Base-by-base conservation (phyloP, 495 filamentous ascomycete genomes). In the Rhizodiscina lignyota region DNA sequence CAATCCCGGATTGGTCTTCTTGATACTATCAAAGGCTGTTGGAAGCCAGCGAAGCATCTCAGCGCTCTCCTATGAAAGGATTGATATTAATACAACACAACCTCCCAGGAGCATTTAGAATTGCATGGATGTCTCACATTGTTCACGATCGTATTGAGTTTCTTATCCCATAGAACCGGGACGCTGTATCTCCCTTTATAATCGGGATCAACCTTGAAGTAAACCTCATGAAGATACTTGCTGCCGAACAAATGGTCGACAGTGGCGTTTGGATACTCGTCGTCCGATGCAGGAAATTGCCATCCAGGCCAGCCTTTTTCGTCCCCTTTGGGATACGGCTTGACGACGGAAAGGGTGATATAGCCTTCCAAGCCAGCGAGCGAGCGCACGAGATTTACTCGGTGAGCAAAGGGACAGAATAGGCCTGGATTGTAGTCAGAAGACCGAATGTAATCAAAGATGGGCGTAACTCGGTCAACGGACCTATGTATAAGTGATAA, bases 101-200 rank as follows among this genome's bases (percentile, higher is more conserved):
- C 24, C 24, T 28, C n/a, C n/a, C 24, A 8, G n/a, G 8, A 28
- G 8, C 24, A 28, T 11, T 33, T 16, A 33, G 10, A 16, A n/a
- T n/a, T 22, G 5, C 5, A 12, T 11, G 23, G 21, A 19, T 2
- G 2, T 37, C 47, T 18, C 31, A 54, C 51, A 53, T 69, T 72
- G 36, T 62, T 64, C 26, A 73, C 66, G 1, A 60, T 58, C 5
- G 49, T 61, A 4, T 50, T 42, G 1, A 47, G 49, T 49, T 66
- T 61, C 49, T 56, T 64, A 44, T 70, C 67, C 67, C 66, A 73
- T 2, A 73, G 49, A n/a, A 67, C 26, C 0, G 68, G 67, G n/a
- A 73, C 68, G 4, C 52, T 59, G 40, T 69, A 70, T 27, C 62
- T 45, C 0, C 68, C 68, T 35, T 67, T 57, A 40, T 70, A 73